Evolutionary conservation across 2,329 filamentous ascomycete species (phyloP), one percentile per base, ranked within the genome.

Genomic region (Neopestalotiopsis clavispora): DNA sequence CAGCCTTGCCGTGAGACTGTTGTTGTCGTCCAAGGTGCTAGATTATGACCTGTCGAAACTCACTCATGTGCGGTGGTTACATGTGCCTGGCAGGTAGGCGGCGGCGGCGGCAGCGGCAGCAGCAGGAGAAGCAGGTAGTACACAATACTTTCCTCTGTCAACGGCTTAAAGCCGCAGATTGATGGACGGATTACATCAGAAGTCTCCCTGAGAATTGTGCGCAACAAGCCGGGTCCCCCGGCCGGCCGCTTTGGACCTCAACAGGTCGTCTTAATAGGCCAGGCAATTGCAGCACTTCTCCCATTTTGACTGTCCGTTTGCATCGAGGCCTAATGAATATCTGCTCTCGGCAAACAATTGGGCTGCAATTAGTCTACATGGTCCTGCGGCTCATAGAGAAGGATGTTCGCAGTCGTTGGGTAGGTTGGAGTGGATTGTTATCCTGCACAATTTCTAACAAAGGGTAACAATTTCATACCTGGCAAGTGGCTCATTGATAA

Each of bases 41-140:
- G 12, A 23, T 65, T 65, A 23, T 23, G 7, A 66, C 71, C 69
- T 72, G 67, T 71, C 70, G 71, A 70, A 69, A 56, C 66, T 66
- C 67, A 67, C 65, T 72, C 69, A 67, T 62, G 32, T 20, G 34
- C 34, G 32, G 59, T 62, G 69, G 71, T 75, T 74, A 70, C 73
- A 74, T 74, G 72, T 75, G 72, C 74, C 74, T 74, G 74, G 40
- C 72, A 74, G 71, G 69, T 28, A 38, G 64, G 70, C 67, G 72
- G 71, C 71, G 23, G 72, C 74, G 72, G 45, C 45, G 34, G 34
- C 34, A 10, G 34, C 34, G 34, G 34, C 34, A 38, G 34, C 6
- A 38, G 17, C 49, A 17, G 17, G 6, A 23, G 49, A 7, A 56
- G 17, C 23, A 23, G 57, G n/a, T 20, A 59, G 57, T 30, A 59